These are phyloP conservation scores for Rubroshorea leprosula DNA, from an alignment of 345 rosid genomes.

Conservation along the genomic window DNA sequence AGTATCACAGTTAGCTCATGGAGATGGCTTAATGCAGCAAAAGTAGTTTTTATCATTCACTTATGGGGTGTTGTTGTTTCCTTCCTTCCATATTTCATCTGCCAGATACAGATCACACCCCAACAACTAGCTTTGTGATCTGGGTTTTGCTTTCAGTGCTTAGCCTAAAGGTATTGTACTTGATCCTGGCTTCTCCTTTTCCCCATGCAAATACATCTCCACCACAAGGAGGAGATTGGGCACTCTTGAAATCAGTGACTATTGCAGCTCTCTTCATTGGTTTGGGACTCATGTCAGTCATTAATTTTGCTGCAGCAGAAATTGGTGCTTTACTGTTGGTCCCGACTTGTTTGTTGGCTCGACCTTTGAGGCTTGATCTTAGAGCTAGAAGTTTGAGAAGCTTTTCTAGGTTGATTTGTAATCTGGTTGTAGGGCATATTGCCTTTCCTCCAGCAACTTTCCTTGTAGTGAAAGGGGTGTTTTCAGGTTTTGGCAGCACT, in stretches of 20 bases:
- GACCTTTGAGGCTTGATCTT: slow-evolving; percentile 54
- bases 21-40: slow-evolving; percentile 79
- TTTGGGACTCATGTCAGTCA: slow-evolving; percentile 77
- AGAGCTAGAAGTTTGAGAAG: slow-evolving; percentile 34
- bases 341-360: slow-evolving; percentile 70
- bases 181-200: slow-evolving; percentile 41
- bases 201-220: slow-evolving; percentile 19
- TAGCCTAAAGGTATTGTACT: slow-evolving; percentile 39
- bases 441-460: slow-evolving; percentile 67
- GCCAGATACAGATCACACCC: slow-evolving; percentile 47
- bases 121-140: slow-evolving; percentile 39
- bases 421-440: slow-evolving; percentile 36
- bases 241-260: slow-evolving; percentile 75
- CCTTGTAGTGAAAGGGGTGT: slow-evolving; percentile 38
- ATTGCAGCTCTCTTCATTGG: slow-evolving; percentile 73
- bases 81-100: slow-evolving; percentile 65
- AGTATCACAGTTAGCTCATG: slow-evolving; percentile 40
- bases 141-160: slow-evolving; percentile 58
- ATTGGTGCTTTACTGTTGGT: slow-evolving; percentile 79
- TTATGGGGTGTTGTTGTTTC: slow-evolving; percentile 62
- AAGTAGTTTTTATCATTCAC: slow-evolving; percentile 62
- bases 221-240: slow-evolving; percentile 47
- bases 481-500: slow-evolving; percentile 38
- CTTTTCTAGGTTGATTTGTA: slow-evolving; percentile 38
- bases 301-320: slow-evolving; percentile 89